Percentiles rank a stretch among this genome's conserved stretches.
These are phyloP conservation scores for Asterophora lycoperdoides DNA, from an alignment of 768 basidiomycete species.

Conservation along the genomic window DNA sequence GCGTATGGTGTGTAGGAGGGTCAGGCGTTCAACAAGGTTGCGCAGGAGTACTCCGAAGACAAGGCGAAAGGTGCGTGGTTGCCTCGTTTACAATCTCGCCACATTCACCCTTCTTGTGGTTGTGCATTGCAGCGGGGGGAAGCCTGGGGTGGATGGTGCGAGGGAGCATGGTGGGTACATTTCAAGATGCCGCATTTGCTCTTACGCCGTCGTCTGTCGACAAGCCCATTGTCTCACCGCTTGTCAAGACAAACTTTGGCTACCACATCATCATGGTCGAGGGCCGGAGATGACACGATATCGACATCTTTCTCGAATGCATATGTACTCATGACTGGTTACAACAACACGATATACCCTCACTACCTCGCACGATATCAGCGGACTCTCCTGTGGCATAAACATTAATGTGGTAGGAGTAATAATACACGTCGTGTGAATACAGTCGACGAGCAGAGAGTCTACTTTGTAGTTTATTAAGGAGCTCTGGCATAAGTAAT, in stretches of 20 bases:
- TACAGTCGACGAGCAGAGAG: background rate
- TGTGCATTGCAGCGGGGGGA: slow-evolving; percentile 57
- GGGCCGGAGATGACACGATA: slow-evolving; percentile 52
- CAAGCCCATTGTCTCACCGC: slow-evolving; percentile 64
- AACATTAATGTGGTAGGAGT: background rate
- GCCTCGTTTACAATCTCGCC: background rate
- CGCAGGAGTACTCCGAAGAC: slow-evolving; percentile 87
- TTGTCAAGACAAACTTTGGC: slow-evolving; percentile 81
- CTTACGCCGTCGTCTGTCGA: slow-evolving; percentile 76
- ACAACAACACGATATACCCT: background rate
- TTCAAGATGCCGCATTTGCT: slow-evolving; percentile 87
- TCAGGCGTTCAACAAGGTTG: slow-evolving; percentile 82
- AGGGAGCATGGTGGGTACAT: slow-evolving; percentile 85
- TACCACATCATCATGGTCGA: slow-evolving; percentile 94
- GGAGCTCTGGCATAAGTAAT: background rate
- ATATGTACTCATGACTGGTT: background rate
- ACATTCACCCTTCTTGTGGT: background rate
- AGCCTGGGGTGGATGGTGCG: slow-evolving; percentile 85
- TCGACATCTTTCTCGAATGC: background rate
- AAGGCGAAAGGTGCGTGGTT: slow-evolving; percentile 70
- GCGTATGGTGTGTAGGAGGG: slow-evolving; percentile 45
- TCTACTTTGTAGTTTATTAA: background rate
- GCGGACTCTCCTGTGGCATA: background rate
- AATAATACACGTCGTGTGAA: slow-evolving; percentile 1
- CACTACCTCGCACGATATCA: no score